Evolutionary conservation across 169 alveolate species (phyloP).

Genomic region (Perkinsus chesapeaki): DNA sequence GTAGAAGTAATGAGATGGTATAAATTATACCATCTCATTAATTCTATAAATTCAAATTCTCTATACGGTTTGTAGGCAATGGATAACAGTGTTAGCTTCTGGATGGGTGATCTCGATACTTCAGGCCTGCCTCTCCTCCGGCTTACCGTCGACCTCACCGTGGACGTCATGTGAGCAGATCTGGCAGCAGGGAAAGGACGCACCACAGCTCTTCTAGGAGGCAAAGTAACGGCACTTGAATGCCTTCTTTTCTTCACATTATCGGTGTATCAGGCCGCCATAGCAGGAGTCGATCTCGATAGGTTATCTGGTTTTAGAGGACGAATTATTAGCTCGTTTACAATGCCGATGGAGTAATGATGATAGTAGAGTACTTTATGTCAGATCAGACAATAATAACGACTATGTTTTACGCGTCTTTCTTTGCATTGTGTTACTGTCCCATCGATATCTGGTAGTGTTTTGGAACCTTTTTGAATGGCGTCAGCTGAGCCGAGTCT

Average conservation of each 20-base stretch:
- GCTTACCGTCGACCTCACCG: background rate
- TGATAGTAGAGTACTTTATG: background rate
- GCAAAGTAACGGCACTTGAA: background rate
- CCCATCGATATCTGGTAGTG: too few relatives aligned
- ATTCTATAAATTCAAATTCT: too few relatives aligned
- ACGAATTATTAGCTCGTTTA: background rate
- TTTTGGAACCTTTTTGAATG: too few relatives aligned
- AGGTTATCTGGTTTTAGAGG: too few relatives aligned
- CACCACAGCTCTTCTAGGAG: background rate
- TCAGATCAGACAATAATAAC: background rate
- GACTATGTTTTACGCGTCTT: background rate
- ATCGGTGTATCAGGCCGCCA: background rate
- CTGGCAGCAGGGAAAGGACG: background rate
- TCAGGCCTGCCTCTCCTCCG: background rate
- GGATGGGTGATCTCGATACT: background rate
- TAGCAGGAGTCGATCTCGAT: background rate
- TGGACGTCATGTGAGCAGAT: background rate
- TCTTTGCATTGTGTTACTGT: too few relatives aligned
- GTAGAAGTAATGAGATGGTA: too few relatives aligned
- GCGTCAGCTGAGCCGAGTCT: too few relatives aligned
- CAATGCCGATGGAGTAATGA: background rate
- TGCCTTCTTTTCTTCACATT: too few relatives aligned
- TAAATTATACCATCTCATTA: too few relatives aligned
- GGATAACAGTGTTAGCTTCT: too few relatives aligned
- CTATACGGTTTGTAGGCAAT: too few relatives aligned